Conservation (phyloP, 1,284 basidiomycete species). For the Trametes versicolor region DNA sequence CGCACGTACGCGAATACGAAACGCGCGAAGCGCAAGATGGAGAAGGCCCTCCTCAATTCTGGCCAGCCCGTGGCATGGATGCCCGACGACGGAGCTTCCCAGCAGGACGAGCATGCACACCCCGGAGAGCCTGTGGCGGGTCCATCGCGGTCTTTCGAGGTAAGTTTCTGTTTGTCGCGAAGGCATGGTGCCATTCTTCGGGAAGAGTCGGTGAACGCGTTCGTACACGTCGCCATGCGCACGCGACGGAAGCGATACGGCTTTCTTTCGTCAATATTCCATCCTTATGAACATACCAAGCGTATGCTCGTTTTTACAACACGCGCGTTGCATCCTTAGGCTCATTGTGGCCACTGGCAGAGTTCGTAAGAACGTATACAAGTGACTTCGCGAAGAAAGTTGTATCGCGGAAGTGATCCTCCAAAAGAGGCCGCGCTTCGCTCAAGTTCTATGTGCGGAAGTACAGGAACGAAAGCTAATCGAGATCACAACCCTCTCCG, state of each 20-base stretch:
- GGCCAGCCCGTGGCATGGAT: slow-evolving; percentile 43
- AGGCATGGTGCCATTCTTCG: not conserved
- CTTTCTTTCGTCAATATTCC: no score
- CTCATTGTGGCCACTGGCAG: no score
- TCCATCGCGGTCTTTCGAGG: slow-evolving; percentile 26
- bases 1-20: slow-evolving; percentile 62
- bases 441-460: no score
- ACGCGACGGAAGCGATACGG: no score
- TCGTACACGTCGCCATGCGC: not conserved
- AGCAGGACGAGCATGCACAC: slow-evolving; percentile 22
- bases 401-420: no score
- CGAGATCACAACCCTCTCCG: not conserved
- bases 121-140: slow-evolving; percentile 22
- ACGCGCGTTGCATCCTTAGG: no score
- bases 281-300: no score
- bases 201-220: not conserved
- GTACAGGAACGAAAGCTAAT: slow-evolving; percentile 12
- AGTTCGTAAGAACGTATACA: no score
- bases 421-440: no score
- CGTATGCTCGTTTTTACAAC: not conserved
- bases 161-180: slow-evolving; percentile 1
- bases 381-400: no score
- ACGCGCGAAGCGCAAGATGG: slow-evolving; percentile 58
- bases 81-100: slow-evolving; percentile 38
- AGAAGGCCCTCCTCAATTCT: slow-evolving; percentile 55